Percentiles rank a stretch among this genome's conserved stretches.
Evolutionary conservation across 441 rosid species (phyloP).

Genomic region (Melastoma candidum): DNA sequence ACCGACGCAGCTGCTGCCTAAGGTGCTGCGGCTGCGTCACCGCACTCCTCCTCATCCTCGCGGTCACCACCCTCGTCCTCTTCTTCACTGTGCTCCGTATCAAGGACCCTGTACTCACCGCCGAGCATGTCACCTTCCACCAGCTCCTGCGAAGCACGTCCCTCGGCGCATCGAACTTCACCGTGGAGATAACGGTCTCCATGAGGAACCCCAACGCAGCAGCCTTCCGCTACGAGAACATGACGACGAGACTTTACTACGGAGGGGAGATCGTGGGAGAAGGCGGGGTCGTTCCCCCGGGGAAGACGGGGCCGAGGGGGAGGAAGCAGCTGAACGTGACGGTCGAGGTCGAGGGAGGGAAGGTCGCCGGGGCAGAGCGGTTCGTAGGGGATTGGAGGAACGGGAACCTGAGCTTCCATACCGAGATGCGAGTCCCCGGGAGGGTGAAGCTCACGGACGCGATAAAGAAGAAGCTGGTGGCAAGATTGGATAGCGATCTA

Average conservation of each 20-base stretch:
- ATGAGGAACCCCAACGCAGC: constrained; percentile 42
- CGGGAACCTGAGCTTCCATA: constrained; percentile 20
- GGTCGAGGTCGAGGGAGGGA: constrained; percentile 20
- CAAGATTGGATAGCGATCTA: constrained; percentile 25
- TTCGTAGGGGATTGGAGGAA: constrained; percentile 1
- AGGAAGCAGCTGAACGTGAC: constrained; percentile 34
- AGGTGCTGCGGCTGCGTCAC: constrained; percentile 30
- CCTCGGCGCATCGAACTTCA: constrained; percentile 16
- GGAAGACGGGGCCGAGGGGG: constrained; percentile 30
- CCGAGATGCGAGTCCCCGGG: constrained; percentile 26
- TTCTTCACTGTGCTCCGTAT: constrained; percentile 26
- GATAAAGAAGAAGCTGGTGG: constrained; percentile 22
- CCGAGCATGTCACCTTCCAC: constrained; percentile 17
- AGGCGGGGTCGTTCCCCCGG: constrained; percentile 19
- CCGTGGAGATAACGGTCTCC: constrained; percentile 27
- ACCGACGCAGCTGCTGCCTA: constrained; percentile 11
- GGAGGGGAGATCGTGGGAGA: constrained; percentile 27
- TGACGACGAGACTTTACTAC: constrained; percentile 20
- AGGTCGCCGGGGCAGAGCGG: constrained; percentile 9
- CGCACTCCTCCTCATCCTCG: constrained; percentile 24
- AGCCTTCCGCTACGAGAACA: constrained; percentile 25
- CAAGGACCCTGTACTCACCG: constrained; percentile 22
- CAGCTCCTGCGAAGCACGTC: constrained; percentile 3
- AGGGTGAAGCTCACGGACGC: constrained; percentile 27
- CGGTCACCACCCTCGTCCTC: constrained; percentile 20